phyloP scores from a whole-genome alignment of 2,329 filamentous ascomycete species.

The Colletotrichum tanaceti region DNA sequence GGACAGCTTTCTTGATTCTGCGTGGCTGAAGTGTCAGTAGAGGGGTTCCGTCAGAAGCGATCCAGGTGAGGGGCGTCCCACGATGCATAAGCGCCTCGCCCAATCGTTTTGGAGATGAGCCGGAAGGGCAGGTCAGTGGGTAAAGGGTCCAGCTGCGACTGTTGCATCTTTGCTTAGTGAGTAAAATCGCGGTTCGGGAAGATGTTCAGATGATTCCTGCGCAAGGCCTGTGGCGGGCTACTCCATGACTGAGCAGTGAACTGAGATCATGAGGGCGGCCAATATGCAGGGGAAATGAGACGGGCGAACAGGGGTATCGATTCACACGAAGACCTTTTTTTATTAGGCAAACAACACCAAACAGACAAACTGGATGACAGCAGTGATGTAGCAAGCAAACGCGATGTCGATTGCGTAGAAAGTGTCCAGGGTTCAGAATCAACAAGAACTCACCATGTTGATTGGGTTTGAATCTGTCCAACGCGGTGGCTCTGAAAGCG shows the following conservation, averaged over 20 bases:
- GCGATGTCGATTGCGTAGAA: conserved; percentile 21
- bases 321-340: conserved; percentile 33
- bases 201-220: conserved; percentile 23
- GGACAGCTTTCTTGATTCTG: conserved; percentile 93
- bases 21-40: conserved; percentile 26
- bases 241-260: conserved; percentile 16
- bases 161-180: conserved; percentile 57
- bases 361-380: conserved; percentile 3
- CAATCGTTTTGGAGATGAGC: conserved; percentile 95
- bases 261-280: conserved; percentile 2
- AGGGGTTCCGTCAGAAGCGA: conserved; percentile 16
- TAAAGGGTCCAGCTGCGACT: conserved; percentile 91
- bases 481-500: conserved; percentile 23
- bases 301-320: conserved; percentile 24
- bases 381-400: conserved; percentile 21
- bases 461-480: conserved; percentile 1
- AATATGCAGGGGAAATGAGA: conserved; percentile 29
- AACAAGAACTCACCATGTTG: conserved; percentile 29
- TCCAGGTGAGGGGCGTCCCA: conserved; percentile 55
- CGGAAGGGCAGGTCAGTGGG: conserved; percentile 89
- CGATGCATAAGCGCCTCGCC: conserved; percentile 97
- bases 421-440: conserved; percentile 24
- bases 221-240: conserved; percentile 22
- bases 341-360: conserved; percentile 18
- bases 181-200: conserved; percentile 8